Evolutionary conservation across 306 rosid genomes (phyloP), one percentile per base, ranked within the genome.

Genomic region (Lithocarpus polystachyus): DNA sequence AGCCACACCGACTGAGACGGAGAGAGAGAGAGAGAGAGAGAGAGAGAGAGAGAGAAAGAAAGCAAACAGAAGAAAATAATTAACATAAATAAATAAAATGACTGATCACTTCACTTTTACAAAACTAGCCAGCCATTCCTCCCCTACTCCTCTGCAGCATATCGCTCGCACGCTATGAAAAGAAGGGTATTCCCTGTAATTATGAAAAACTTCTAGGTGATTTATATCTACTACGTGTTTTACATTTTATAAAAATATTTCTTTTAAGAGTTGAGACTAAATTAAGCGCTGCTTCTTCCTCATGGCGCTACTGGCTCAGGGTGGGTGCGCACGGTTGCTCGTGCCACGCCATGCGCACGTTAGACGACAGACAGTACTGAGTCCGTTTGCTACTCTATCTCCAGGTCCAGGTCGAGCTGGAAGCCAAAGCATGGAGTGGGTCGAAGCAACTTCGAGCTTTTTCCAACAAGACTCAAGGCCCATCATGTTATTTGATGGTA

Each of bases 401-500:
- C 88, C 89, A 1, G 40, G 0, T 33, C 37, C 11, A 7, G 11
- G 45, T 37, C 45, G 11, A 37, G 74, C 84, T 33, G 79, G 72
- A 67, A 82, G 33, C 72, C 85, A 81, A 59, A 61, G 5, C 19
- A 73, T 68, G 56, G 80, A 92, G 60, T 90, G 94, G 97, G 87
- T 82, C 0, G 84, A 91, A 86, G 90, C 95, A 13, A 95, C 99
- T 80, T 91, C 93, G 53, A 68, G 28, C 80, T 91, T 92, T 88
- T 94, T 94, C 82, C 80, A 88, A 22, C 80, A 84, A 68, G 99
- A 94, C 86, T 54, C 81, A 72, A 88, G 99, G 72, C 97, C 97
- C 83, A 92, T 94, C 85, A 94, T 94, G 99, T 75, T 94, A 31
- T 94, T 92, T 60, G 99, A 94, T 61, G 99, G 99, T 94, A 61